Evolutionary conservation across 306 rosid species (phyloP), one percentile per base, ranked within the genome.

Genomic region (Morella rubra): DNA sequence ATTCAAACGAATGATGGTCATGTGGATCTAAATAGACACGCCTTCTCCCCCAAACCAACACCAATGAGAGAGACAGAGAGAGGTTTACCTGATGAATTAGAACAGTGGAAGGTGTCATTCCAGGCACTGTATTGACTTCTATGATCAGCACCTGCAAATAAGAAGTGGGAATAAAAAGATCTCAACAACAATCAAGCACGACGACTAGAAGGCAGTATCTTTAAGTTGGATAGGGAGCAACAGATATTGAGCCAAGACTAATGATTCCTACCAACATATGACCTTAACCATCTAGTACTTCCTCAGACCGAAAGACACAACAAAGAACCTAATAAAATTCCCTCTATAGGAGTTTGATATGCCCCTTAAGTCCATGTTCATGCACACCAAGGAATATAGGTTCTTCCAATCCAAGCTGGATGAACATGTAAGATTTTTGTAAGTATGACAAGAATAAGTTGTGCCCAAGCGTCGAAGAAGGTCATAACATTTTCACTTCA

Each of bases 71-170:
- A 44, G 40, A 20, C 78, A 75, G 62, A 64, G 73, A 55, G 37
- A 52, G 41, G 52, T 55, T 82, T 54, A 92, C 98, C 97, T 92
- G 97, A 86, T 94, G 98, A 87, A 92, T 86, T 81, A 94, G 84
- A 80, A 94, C 96, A 46, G 98, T 94, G 60, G 98, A 94, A 77
- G 96, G 97, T 50, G 96, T 92, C 98, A 94, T 94, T 86, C 98
- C 97, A n/a, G 98, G 98, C 64, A 94, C 98, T 14, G 98, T 92
- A 75, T 94, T 94, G 74, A 94, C 97, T 82, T 94, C 98, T 49
- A 94, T 94, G 46, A 94, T 80, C 91, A 94, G 71, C 53, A 89
- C 95, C 98, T 94, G 78, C 61, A 62, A 65, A 80, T 14, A 77
- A 15, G 74, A 70, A 7, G 8, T 56, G 71, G 65, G 76, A 64